phyloP scores from a whole-genome alignment of 2,329 filamentous ascomycete species.

The Plectosphaerella cucumerina region DNA sequence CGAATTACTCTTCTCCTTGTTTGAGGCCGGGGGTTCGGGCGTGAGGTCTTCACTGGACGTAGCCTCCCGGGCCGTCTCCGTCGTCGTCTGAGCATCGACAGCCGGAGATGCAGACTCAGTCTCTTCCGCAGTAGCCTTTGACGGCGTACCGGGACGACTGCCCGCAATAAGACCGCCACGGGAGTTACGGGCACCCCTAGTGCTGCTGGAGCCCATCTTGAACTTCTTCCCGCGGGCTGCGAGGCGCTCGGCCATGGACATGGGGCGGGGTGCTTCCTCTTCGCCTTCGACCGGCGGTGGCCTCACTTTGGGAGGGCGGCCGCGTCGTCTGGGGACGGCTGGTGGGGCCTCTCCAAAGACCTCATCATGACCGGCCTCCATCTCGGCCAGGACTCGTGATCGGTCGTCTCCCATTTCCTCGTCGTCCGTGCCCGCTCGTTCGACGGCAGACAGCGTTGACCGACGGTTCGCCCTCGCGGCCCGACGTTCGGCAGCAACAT shows the following conservation, averaged over 20 bases:
- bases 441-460: slow-evolving; percentile 7
- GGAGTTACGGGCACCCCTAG: background rate
- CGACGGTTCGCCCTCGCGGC: slow-evolving; percentile 10
- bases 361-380: slow-evolving; percentile 28
- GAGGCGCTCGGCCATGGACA: slow-evolving; percentile 57
- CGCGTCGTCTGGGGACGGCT: background rate
- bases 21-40: no score
- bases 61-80: no score
- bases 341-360: slow-evolving; percentile 22
- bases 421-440: slow-evolving; percentile 7
- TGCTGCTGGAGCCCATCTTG: slow-evolving; percentile 39
- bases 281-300: slow-evolving; percentile 3
- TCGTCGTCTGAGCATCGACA: background rate
- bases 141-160: background rate
- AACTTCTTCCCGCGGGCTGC: slow-evolving; percentile 49
- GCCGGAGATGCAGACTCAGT: no score
- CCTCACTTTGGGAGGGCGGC: slow-evolving; percentile 7
- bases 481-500: slow-evolving; percentile 8
- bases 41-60: no score
- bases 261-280: slow-evolving; percentile 19
- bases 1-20: no score
- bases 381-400: slow-evolving; percentile 17
- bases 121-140: background rate
- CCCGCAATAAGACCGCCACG: background rate
- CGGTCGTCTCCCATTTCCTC: slow-evolving; percentile 11